Evolutionary conservation across 441 rosid species (phyloP).

Genomic region (Croton setiger): DNA sequence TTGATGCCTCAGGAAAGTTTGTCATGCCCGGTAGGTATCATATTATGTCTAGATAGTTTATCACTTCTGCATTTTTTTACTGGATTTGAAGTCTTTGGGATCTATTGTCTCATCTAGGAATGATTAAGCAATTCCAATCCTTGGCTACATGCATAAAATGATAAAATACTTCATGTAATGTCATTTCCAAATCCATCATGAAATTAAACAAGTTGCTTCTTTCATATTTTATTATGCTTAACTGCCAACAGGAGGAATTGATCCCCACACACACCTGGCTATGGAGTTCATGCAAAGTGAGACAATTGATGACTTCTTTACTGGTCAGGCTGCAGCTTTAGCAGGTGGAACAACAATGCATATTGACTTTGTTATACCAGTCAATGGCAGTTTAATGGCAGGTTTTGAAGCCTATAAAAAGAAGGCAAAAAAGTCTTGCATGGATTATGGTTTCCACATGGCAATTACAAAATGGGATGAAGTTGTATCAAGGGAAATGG

Average conservation of each 20-base stretch:
- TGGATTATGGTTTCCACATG: constrained; percentile 99
- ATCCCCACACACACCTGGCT: constrained; percentile 91
- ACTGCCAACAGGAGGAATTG: constrained; percentile 75
- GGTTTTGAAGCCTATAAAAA: constrained; percentile 71
- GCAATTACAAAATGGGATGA: constrained; percentile 94
- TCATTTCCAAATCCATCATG: neutral
- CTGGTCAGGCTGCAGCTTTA: constrained; percentile 98
- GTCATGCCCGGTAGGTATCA: constrained; percentile 81
- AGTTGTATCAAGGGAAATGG: constrained; percentile 77
- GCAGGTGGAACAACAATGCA: constrained; percentile 99
- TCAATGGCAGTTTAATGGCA: constrained; percentile 68
- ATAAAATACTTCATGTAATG: neutral
- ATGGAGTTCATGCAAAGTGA: constrained; percentile 75
- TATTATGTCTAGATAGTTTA: neutral
- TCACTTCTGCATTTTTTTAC: constrained; percentile 1
- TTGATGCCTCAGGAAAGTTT: constrained; percentile 89
- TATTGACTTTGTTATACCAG: constrained; percentile 87
- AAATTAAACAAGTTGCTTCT: constrained; percentile 8
- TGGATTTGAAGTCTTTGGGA: neutral
- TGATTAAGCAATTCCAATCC: constrained; percentile 5
- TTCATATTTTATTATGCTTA: constrained; percentile 1
- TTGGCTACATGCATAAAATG: neutral
- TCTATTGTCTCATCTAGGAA: neutral
- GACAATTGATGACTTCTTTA: constrained; percentile 85
- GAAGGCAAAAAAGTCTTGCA: constrained; percentile 68